These are phyloP conservation scores for Inga leiocalycina DNA, from an alignment of 306 rosid species.

Conservation along the genomic window DNA sequence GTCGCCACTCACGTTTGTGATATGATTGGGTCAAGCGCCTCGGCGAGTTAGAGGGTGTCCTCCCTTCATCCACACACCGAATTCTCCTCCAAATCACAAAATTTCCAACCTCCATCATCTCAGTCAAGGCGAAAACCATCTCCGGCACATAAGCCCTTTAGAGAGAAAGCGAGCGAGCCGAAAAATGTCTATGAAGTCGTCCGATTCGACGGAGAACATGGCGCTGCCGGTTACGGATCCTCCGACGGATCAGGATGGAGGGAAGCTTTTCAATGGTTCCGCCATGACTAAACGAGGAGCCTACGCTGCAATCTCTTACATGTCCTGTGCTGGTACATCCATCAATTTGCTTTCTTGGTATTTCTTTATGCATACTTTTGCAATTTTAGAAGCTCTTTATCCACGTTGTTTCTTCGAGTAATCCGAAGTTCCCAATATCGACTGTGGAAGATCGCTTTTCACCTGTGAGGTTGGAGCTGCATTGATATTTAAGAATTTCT, in stretches of 20 bases:
- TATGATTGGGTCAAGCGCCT: background rate
- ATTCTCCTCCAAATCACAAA: slow-evolving; percentile 34
- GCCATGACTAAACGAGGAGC: slow-evolving; percentile 91
- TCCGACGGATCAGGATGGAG: slow-evolving; percentile 45
- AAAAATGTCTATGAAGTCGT: slow-evolving; percentile 48
- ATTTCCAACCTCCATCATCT: background rate
- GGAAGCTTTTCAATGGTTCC: slow-evolving; percentile 75
- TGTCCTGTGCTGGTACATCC: slow-evolving; percentile 79
- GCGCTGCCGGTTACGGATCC: slow-evolving; percentile 77
- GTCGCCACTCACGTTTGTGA: background rate
- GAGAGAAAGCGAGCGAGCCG: background rate
- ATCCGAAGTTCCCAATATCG: background rate
- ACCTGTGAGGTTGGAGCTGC: background rate
- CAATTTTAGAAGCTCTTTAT: slow-evolving; percentile 1
- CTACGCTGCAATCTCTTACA: slow-evolving; percentile 83
- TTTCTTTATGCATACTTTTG: background rate
- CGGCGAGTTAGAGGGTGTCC: background rate
- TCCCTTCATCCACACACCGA: slow-evolving; percentile 1
- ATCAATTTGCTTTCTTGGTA: background rate
- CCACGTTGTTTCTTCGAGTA: no score
- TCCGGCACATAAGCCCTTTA: background rate
- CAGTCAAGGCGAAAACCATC: background rate
- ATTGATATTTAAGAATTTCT: background rate
- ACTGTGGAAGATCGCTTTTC: background rate
- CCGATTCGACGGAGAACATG: slow-evolving; percentile 50